Evolutionary conservation across 208 protist genomes (phyloP).

Genomic region (Kentomonas sorsogonicus): DNA sequence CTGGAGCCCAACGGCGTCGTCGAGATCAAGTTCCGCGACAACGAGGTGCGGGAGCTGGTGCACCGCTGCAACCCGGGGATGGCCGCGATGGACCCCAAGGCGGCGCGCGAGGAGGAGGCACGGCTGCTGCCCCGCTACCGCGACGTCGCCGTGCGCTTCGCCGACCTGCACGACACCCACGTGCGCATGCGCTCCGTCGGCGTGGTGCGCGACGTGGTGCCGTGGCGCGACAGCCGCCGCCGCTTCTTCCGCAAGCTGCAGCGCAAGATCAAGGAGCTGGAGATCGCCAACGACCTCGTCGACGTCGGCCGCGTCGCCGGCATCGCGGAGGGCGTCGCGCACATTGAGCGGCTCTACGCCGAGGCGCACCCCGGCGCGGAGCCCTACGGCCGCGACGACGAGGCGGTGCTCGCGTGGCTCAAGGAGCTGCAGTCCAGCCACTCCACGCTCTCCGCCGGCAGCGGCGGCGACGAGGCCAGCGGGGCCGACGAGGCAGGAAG

Average conservation of each 20-base stretch:
- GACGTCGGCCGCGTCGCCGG: slow-evolving; percentile 18
- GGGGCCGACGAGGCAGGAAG: too few species aligned
- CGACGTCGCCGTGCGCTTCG: slow-evolving; percentile 93
- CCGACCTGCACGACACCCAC: slow-evolving; percentile 95
- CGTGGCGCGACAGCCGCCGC: slow-evolving; percentile 87
- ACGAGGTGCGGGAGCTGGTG: slow-evolving; percentile 89
- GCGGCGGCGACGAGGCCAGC: background rate
- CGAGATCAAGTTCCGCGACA: slow-evolving; percentile 95
- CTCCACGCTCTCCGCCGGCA: slow-evolving; percentile 10
- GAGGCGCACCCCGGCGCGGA: slow-evolving; percentile 19
- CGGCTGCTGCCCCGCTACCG: slow-evolving; percentile 86
- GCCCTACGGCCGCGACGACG: slow-evolving; percentile 43
- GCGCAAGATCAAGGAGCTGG: slow-evolving; percentile 84
- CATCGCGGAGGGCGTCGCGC: slow-evolving; percentile 34
- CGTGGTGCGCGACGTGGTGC: slow-evolving; percentile 84
- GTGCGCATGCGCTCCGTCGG: slow-evolving; percentile 95
- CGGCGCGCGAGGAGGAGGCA: slow-evolving; percentile 38
- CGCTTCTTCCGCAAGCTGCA: slow-evolving; percentile 92
- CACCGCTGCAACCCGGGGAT: slow-evolving; percentile 74
- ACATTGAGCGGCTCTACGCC: slow-evolving; percentile 37
- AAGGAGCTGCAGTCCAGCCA: slow-evolving; percentile 13
- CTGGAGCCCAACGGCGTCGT: slow-evolving; percentile 94
- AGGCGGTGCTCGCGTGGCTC: slow-evolving; percentile 44
- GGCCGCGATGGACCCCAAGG: slow-evolving; percentile 31
- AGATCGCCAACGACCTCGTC: slow-evolving; percentile 54